phyloP scores from a whole-genome alignment of 768 basidiomycete species.

The Chalciporus sphaerocephalus region DNA sequence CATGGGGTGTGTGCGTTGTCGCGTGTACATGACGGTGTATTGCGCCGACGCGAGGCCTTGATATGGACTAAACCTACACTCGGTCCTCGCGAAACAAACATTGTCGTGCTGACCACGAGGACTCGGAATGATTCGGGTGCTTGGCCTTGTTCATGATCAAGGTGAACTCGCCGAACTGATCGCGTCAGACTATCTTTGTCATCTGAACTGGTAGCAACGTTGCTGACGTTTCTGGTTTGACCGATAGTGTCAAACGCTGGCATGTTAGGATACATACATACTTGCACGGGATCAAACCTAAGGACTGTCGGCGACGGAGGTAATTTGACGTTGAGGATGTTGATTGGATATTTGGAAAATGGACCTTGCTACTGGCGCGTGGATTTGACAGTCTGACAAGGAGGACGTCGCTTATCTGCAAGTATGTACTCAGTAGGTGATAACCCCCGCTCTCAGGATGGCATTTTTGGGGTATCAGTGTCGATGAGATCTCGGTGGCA shows the following conservation, averaged over 20 bases:
- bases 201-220: too few relatives aligned
- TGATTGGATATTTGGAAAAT: neutral
- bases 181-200: neutral
- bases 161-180: too few relatives aligned
- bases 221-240: too few relatives aligned
- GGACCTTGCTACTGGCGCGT: constrained; percentile 1
- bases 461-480: neutral
- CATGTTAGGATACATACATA: too few relatives aligned
- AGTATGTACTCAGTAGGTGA: too few relatives aligned
- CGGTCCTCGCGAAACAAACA: neutral
- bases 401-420: constrained; percentile 6
- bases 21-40: too few relatives aligned
- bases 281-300: neutral
- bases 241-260: neutral
- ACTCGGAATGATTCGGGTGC: neutral
- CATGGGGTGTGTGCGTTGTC: too few relatives aligned
- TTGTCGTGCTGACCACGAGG: neutral
- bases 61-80: too few relatives aligned
- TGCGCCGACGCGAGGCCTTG: neutral
- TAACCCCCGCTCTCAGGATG: neutral
- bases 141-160: neutral
- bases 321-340: neutral
- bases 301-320: neutral
- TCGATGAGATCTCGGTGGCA: neutral
- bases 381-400: neutral